Evolutionary conservation across 805 yeast genomes (phyloP).

Genomic region (Starmera dryadoides): DNA sequence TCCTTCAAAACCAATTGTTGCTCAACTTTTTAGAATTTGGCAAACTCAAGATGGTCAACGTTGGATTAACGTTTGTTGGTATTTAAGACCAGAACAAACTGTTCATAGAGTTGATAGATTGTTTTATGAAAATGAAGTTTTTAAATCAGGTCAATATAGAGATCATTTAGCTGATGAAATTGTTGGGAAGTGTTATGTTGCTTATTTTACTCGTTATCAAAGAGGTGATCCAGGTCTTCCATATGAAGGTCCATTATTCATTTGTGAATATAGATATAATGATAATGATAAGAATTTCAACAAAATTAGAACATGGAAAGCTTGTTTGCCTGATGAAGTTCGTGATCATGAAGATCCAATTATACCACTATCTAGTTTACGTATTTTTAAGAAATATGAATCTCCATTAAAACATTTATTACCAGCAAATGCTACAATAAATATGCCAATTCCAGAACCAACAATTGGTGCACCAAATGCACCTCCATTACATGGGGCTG

Average conservation of each 20-base stretch:
- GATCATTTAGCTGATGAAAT: slow-evolving; percentile 88
- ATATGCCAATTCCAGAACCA: slow-evolving; percentile 78
- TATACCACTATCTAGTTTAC: slow-evolving; percentile 59
- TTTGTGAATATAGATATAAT: slow-evolving; percentile 92
- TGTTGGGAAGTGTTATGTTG: slow-evolving; percentile 89
- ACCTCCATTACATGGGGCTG: slow-evolving; percentile 93
- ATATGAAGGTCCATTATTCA: slow-evolving; percentile 75
- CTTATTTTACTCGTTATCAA: slow-evolving; percentile 88
- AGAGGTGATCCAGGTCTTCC: slow-evolving; percentile 89
- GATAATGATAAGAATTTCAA: slow-evolving; percentile 87
- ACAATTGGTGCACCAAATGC: slow-evolving; percentile 75
- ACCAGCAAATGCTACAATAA: slow-evolving; percentile 63
- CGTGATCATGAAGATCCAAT: slow-evolving; percentile 78
- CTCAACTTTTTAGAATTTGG: slow-evolving; percentile 93
- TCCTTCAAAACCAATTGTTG: slow-evolving; percentile 82
- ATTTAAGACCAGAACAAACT: slow-evolving; percentile 95
- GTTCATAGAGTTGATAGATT: slow-evolving; percentile 87
- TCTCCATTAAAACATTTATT: slow-evolving; percentile 80
- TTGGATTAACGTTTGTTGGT: slow-evolving; percentile 96
- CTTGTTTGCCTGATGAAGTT: slow-evolving; percentile 95
- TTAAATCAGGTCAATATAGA: slow-evolving; percentile 93
- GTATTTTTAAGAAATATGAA: slow-evolving; percentile 66
- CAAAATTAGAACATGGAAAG: slow-evolving; percentile 96
- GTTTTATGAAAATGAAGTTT: slow-evolving; percentile 90
- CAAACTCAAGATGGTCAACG: slow-evolving; percentile 71